A percentile compares a stretch with the other conserved stretches of the same genome.
Evolutionary conservation across 192 early-diverging fungal species (phyloP).

Genomic region (Gamsiella multidivaricata): DNA sequence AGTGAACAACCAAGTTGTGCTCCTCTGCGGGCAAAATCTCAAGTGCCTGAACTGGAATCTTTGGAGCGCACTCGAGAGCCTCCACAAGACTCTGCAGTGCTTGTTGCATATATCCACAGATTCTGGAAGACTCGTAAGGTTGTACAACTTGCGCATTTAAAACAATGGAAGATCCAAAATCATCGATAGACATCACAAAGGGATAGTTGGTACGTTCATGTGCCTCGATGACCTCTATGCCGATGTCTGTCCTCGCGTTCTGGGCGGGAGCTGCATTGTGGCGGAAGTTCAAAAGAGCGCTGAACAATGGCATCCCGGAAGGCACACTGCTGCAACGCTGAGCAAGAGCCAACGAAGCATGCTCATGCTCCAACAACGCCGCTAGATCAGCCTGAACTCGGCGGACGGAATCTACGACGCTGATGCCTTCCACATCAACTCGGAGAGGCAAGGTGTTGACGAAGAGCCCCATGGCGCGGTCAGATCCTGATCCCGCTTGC

Average conservation of each 20-base stretch:
- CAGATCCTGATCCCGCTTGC: not conserved
- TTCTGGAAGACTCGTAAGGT: not conserved
- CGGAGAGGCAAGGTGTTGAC: slow-evolving; percentile 26
- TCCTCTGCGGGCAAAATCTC: slow-evolving; percentile 9
- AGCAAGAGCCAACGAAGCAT: slow-evolving; percentile 9
- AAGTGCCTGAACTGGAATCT: not conserved
- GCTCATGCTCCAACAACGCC: slow-evolving; percentile 14
- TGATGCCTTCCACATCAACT: not conserved
- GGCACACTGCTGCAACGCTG: slow-evolving; percentile 17
- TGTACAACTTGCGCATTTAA: not conserved
- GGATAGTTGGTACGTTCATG: slow-evolving; percentile 18
- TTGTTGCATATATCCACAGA: slow-evolving; percentile 14
- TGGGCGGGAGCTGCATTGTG: not conserved
- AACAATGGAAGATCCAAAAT: slow-evolving; percentile 7
- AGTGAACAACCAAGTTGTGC: no score
- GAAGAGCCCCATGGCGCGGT: not conserved
- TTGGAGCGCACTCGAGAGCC: not conserved
- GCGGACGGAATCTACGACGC: not conserved
- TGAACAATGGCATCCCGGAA: slow-evolving; percentile 2
- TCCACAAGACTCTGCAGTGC: not conserved
- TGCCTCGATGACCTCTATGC: not conserved
- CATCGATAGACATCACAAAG: not conserved
- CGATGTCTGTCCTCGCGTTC: not conserved
- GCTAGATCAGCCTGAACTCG: not conserved
- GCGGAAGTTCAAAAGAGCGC: slow-evolving; percentile 10